Conservation (phyloP, 768 basidiomycete species). For the Pulveroboletus sp. region DNA sequence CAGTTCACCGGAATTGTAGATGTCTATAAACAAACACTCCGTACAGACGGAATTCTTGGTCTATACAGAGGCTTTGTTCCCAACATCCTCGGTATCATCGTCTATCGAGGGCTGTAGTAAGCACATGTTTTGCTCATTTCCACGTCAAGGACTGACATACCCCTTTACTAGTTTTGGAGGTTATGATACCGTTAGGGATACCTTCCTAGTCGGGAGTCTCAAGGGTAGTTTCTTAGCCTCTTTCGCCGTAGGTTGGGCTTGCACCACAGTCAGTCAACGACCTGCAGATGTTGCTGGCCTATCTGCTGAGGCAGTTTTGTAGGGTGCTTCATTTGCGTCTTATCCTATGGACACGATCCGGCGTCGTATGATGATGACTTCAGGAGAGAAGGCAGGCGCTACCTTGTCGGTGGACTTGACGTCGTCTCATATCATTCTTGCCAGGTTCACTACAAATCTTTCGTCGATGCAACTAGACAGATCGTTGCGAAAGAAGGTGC, state of each 20-base stretch:
- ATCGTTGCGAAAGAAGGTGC: constrained; percentile 39
- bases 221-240: constrained; percentile 38
- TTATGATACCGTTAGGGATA: constrained; percentile 38
- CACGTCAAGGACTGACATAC: background rate
- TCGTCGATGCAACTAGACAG: constrained; percentile 36
- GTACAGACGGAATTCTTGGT: constrained; percentile 37
- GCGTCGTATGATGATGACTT: constrained; percentile 47
- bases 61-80: constrained; percentile 41
- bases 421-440: background rate
- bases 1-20: constrained; percentile 40
- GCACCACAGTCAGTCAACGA: constrained; percentile 33
- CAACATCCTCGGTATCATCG: constrained; percentile 37
- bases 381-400: constrained; percentile 29
- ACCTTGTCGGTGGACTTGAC: background rate
- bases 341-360: constrained; percentile 44
- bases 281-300: background rate
- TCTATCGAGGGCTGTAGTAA: constrained; percentile 43
- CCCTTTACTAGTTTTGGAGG: constrained; percentile 35
- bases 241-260: constrained; percentile 39
- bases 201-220: constrained; percentile 35
- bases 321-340: constrained; percentile 37
- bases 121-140: constrained; percentile 7
- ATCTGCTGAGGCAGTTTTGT: background rate
- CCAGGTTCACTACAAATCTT: constrained; percentile 37
- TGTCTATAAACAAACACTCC: constrained; percentile 41